Percentiles rank a stretch among this genome's conserved stretches.
Evolutionary conservation across 768 basidiomycete species (phyloP).

Genomic region (Filobasidium floriforme): DNA sequence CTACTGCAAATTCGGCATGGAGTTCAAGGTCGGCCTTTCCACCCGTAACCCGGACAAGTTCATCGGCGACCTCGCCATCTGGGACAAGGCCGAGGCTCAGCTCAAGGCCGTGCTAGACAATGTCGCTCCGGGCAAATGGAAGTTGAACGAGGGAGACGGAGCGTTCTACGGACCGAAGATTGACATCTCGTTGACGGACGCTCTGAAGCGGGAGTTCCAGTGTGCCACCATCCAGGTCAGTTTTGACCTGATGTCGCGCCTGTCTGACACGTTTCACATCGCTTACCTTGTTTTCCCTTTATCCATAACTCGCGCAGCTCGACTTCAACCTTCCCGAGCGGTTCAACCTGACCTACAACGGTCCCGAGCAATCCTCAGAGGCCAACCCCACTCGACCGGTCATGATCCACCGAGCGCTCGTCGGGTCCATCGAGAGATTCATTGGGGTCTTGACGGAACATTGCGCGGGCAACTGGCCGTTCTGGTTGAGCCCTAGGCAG

Average conservation of each 20-base stretch:
- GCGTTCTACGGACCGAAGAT: conserved; percentile 97
- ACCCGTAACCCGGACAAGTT: conserved; percentile 86
- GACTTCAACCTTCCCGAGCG: conserved; percentile 97
- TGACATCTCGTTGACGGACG: conserved; percentile 92
- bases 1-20: conserved; percentile 90
- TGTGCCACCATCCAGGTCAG: conserved; percentile 74
- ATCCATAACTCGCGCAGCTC: conserved; percentile 53
- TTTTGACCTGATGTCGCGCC: not conserved
- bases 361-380: conserved; percentile 50
- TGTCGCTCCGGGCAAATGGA: conserved; percentile 80
- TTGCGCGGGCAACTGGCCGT: conserved; percentile 98
- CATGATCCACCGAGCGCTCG: conserved; percentile 94
- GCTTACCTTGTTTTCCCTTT: not conserved
- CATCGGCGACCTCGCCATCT: conserved; percentile 79
- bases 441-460: conserved; percentile 96
- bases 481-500: conserved; percentile 97
- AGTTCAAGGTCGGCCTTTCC: conserved; percentile 86
- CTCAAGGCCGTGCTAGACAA: conserved; percentile 61
- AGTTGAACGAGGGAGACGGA: conserved; percentile 88
- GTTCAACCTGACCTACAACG: conserved; percentile 89
- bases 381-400: conserved; percentile 63
- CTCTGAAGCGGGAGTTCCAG: conserved; percentile 86
- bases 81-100: conserved; percentile 71
- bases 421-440: conserved; percentile 90
- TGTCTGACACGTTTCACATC: too few relatives aligned